Evolutionary conservation across 768 basidiomycete genomes (phyloP).

Genomic region (Tylopilus sp.): DNA sequence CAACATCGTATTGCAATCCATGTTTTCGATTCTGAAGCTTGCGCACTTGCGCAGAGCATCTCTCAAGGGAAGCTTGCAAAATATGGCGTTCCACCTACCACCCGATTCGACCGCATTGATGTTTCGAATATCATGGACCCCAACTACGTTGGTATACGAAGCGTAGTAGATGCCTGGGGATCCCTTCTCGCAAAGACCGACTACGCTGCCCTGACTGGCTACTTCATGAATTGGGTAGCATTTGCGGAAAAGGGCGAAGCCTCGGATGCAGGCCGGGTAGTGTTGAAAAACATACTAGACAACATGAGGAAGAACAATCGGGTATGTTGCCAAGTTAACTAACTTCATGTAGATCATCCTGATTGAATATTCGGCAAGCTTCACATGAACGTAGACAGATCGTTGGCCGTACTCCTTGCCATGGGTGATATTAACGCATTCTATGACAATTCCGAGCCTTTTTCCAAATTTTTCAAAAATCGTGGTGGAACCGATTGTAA

Average conservation of each 20-base stretch:
- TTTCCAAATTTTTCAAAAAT: slow-evolving; percentile 33
- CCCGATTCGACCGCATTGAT: slow-evolving; percentile 44
- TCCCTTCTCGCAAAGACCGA: slow-evolving; percentile 33
- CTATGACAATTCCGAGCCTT: slow-evolving; percentile 39
- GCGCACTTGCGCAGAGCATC: slow-evolving; percentile 39
- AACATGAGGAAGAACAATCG: slow-evolving; percentile 14
- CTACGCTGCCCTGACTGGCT: slow-evolving; percentile 37
- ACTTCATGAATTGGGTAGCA: slow-evolving; percentile 48
- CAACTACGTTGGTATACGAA: slow-evolving; percentile 38
- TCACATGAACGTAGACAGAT: slow-evolving; percentile 1
- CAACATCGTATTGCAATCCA: slow-evolving; percentile 34
- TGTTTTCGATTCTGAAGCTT: slow-evolving; percentile 37
- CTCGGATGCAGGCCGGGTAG: slow-evolving; percentile 1
- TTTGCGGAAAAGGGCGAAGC: slow-evolving; percentile 1
- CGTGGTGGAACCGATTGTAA: slow-evolving; percentile 23
- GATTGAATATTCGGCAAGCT: slow-evolving; percentile 10
- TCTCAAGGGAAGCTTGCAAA: slow-evolving; percentile 8
- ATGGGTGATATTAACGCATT: slow-evolving; percentile 17
- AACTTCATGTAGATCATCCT: neutral
- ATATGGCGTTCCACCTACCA: slow-evolving; percentile 21
- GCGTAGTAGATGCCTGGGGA: slow-evolving; percentile 36
- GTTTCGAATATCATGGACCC: slow-evolving; percentile 47
- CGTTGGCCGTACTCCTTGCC: slow-evolving; percentile 1
- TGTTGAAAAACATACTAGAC: neutral
- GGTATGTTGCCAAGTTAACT: slow-evolving; percentile 8